Base-by-base conservation (phyloP, 805 yeast genomes). In the Saccharomycopsis olivae region DNA sequence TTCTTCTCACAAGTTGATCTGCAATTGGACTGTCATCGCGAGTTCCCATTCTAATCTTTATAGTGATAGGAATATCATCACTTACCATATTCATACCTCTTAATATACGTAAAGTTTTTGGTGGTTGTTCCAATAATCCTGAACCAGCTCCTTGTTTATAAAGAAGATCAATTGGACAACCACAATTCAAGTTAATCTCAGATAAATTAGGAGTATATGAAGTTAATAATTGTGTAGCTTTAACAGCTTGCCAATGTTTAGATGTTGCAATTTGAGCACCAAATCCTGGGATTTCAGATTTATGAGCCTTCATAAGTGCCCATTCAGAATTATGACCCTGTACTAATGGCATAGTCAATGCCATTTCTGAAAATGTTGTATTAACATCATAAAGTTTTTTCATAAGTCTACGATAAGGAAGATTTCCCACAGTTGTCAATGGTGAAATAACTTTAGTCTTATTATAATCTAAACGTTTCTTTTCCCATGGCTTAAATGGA, bases 101-200 rank as follows among this genome's bases (percentile, higher is more conserved):
- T 35, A 89, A 62, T 52, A 87, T 77, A 48, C 94, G 69, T 31
- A 81, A 55, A 60, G 88, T 61, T 53, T 84, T 75, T 2, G 94
- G 78, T 8, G 95, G 94, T 52, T 83, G 86, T 47, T 87, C 96
- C 68, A 92, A 63, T 40, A 92, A 68, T 0, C 95, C 97, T 28
- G 94, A 78, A 2, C 99, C 99, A 47, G 94, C 94, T 30, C 99
- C 99, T 55, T 83, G 86, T 50, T 89, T 74, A 59, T 78, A 92
- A n/a, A 92, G 65, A 51, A 92, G 68, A 56, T 94, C 98, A 50
- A 92, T 92, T 13, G 99, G 99, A 59, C 99, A 92, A 2, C 99
- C 99, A 55, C 95, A 81, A 61, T 92, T 92, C 53, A 92, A 69
- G 56, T 92, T 92, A 48, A 92, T 65, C 54, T 92, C 97, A 23